These are phyloP conservation scores for Bremia lactucae DNA, from an alignment of 352 stramenopile species.

Conservation along the genomic window DNA sequence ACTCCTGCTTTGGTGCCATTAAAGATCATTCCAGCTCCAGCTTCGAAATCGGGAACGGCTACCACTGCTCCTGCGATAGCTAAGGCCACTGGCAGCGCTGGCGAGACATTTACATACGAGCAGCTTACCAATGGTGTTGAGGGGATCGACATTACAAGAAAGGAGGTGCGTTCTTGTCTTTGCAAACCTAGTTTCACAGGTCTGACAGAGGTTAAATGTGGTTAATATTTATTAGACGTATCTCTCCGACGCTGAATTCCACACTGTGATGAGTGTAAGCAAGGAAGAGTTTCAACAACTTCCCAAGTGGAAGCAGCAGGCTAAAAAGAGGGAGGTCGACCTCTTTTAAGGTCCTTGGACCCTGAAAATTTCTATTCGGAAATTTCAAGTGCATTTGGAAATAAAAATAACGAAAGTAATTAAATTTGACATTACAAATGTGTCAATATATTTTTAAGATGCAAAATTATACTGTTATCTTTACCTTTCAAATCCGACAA, in stretches of 20 bases:
- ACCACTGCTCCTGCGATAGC: constrained; percentile 6
- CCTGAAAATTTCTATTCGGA: too few species aligned
- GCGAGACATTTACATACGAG: constrained; percentile 48
- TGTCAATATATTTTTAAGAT: too few species aligned
- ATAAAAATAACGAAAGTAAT: neutral
- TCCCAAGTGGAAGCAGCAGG: constrained; percentile 82
- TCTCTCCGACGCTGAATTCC: constrained; percentile 71
- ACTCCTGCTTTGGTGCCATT: too few species aligned
- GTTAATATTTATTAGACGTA: constrained; percentile 28
- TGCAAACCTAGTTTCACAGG: constrained; percentile 8
- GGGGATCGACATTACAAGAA: constrained; percentile 62
- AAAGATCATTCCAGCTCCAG: constrained; percentile 1
- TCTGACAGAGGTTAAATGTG: constrained; percentile 14
- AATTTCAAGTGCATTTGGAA: too few species aligned
- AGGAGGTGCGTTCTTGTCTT: constrained; percentile 37
- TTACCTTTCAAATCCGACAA: constrained; percentile 3
- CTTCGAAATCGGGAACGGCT: constrained; percentile 7
- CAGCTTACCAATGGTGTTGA: constrained; percentile 63
- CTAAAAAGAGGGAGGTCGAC: constrained; percentile 79
- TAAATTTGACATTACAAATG: neutral
- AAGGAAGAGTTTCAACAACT: constrained; percentile 51
- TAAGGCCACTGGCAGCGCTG: constrained; percentile 21
- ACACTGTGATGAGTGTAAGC: constrained; percentile 47
- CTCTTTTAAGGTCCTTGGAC: constrained; percentile 88
- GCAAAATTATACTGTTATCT: too few species aligned